Conservation (phyloP, 208 protist genomes). For the Tritrichomonas foetus region DNA sequence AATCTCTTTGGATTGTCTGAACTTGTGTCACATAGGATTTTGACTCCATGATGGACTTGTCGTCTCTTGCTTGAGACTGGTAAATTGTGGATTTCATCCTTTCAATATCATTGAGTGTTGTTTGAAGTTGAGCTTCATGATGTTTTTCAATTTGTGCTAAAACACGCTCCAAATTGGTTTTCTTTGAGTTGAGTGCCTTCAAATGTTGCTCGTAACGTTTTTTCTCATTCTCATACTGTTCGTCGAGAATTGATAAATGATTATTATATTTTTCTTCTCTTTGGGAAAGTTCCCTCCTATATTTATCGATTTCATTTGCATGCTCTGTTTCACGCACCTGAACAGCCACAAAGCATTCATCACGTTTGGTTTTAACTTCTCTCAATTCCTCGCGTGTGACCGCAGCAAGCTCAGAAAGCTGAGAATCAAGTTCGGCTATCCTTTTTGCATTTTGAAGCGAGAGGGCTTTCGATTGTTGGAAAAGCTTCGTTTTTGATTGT, state of each 20-base stretch:
- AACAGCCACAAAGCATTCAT: neutral
- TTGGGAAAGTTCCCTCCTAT: neutral
- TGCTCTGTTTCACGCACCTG: neutral
- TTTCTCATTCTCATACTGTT: constrained; percentile 27
- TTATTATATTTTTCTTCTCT: neutral
- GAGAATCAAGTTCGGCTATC: neutral
- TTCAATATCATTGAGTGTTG: neutral
- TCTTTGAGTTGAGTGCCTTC: neutral
- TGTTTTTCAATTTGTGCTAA: constrained; percentile 1
- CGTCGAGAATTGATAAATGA: neutral
- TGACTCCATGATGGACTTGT: neutral
- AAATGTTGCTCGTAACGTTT: neutral
- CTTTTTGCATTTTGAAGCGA: neutral
- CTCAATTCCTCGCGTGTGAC: neutral
- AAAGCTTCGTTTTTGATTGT: neutral
- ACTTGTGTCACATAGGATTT: neutral
- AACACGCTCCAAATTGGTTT: neutral
- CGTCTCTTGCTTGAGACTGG: neutral
- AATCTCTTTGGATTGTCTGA: neutral
- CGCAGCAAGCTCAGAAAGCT: neutral
- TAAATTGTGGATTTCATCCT: constrained; percentile 8
- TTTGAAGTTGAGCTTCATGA: neutral
- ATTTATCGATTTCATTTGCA: neutral
- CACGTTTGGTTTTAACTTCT: neutral
- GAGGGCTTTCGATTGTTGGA: neutral